A percentile compares a stretch with the other conserved stretches of the same genome.
These are phyloP conservation scores for Acacia melanoxylon DNA, from an alignment of 306 rosid species.

Conservation along the genomic window DNA sequence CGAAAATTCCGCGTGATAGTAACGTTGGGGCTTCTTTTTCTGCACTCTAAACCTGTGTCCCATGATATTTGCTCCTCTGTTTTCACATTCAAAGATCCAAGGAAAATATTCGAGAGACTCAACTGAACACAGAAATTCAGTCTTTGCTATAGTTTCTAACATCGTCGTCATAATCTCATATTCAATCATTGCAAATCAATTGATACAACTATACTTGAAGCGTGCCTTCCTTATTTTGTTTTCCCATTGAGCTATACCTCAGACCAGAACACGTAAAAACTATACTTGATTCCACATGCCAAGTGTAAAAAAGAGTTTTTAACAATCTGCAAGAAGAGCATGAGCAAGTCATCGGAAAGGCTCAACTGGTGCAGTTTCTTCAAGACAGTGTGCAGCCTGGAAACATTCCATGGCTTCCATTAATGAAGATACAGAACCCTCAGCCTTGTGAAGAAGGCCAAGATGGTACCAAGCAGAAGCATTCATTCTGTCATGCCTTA, in stretches of 20 bases:
- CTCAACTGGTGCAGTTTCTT: conserved; percentile 81
- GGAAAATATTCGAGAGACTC: neutral
- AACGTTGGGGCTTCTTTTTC: neutral
- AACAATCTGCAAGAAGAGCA: conserved; percentile 23
- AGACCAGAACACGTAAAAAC: conserved; percentile 5
- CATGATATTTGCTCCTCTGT: neutral
- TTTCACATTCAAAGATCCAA: neutral
- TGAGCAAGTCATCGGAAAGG: conserved; percentile 61
- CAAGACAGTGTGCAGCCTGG: conserved; percentile 71
- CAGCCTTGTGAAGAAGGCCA: conserved; percentile 60
- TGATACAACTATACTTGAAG: neutral
- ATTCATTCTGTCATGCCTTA: conserved; percentile 61
- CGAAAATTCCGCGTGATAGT: neutral
- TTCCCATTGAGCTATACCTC: conserved; percentile 1
- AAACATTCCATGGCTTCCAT: conserved; percentile 77
- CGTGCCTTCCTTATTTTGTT: conserved; percentile 3
- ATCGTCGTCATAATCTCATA: neutral
- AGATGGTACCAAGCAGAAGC: conserved; percentile 85
- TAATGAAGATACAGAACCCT: conserved; percentile 50
- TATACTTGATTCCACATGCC: conserved; percentile 24
- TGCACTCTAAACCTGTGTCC: neutral
- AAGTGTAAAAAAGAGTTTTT: neutral
- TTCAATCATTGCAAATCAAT: neutral
- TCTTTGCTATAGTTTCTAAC: neutral
- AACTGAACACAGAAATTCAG: neutral